Percentiles rank a stretch among this genome's conserved stretches.
Conservation (phyloP, 179 eudicot genomes). For the Beta lomatogona region DNA sequence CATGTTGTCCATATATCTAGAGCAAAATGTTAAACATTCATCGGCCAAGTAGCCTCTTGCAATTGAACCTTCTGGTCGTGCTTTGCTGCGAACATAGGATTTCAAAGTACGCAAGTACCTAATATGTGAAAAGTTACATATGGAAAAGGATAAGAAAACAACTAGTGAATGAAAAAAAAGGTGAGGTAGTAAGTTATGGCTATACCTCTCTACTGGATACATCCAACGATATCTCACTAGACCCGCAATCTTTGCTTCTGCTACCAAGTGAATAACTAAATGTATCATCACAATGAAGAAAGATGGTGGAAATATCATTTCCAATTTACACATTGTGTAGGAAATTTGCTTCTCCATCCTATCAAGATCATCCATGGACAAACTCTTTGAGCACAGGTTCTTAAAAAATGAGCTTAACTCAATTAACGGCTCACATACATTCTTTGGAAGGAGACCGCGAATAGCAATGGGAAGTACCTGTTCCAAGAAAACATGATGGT, state of each 20-base stretch:
- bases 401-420: too few relatives aligned
- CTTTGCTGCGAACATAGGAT: too few relatives aligned
- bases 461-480: slow-evolving; percentile 3
- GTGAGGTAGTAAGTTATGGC: too few relatives aligned
- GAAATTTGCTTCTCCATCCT: not conserved
- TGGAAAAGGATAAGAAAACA: not conserved
- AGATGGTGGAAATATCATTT: not conserved
- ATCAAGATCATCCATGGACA: not conserved
- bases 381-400: not conserved
- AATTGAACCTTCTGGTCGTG: too few relatives aligned
- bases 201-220: not conserved
- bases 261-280: not conserved
- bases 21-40: too few relatives aligned
- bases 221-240: not conserved
- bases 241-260: not conserved
- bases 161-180: not conserved
- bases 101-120: too few relatives aligned
- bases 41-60: too few relatives aligned
- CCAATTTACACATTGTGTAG: not conserved
- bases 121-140: too few relatives aligned
- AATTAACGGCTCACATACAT: not conserved
- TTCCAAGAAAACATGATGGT: slow-evolving; percentile 10
- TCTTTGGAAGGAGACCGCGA: not conserved
- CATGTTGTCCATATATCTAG: too few relatives aligned
- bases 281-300: not conserved